Evolutionary conservation across 192 early-diverging fungal genomes (phyloP).

Genomic region (Mortierella hygrophila): DNA sequence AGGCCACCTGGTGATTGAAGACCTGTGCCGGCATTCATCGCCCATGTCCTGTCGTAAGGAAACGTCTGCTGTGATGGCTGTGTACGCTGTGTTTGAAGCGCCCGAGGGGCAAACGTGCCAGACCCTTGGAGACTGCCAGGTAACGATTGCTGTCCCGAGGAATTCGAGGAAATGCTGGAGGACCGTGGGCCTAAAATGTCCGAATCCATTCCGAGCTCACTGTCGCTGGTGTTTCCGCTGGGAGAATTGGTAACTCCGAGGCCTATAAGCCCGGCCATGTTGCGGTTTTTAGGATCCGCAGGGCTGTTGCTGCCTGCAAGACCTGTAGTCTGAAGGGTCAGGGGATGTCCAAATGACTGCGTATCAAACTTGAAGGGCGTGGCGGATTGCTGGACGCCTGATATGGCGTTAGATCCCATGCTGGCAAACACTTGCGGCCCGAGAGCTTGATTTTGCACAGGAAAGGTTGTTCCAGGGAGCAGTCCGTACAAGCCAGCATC

Average conservation of each 20-base stretch:
- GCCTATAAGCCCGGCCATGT: not conserved
- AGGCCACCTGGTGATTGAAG: slow-evolving; percentile 20
- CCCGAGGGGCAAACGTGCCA: not conserved
- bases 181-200: slow-evolving; percentile 7
- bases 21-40: not conserved
- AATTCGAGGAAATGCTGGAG: slow-evolving; percentile 13
- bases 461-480: slow-evolving; percentile 16
- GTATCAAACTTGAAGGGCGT: slow-evolving; percentile 29
- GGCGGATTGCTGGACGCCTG: not conserved
- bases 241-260: slow-evolving; percentile 22
- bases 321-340: not conserved
- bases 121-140: slow-evolving; percentile 11
- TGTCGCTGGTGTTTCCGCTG: slow-evolving; percentile 8
- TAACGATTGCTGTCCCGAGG: slow-evolving; percentile 27
- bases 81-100: slow-evolving; percentile 13
- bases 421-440: not conserved
- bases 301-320: not conserved
- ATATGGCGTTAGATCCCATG: too few species aligned
- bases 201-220: slow-evolving; percentile 3
- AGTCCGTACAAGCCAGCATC: slow-evolving; percentile 34
- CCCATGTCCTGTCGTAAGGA: slow-evolving; percentile 17
- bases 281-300: not conserved
- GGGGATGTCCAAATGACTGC: not conserved
- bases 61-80: slow-evolving; percentile 7
- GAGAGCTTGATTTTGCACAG: not conserved